Conservation (phyloP, 1,139 yeast genomes). For the Taphrina pruni region DNA sequence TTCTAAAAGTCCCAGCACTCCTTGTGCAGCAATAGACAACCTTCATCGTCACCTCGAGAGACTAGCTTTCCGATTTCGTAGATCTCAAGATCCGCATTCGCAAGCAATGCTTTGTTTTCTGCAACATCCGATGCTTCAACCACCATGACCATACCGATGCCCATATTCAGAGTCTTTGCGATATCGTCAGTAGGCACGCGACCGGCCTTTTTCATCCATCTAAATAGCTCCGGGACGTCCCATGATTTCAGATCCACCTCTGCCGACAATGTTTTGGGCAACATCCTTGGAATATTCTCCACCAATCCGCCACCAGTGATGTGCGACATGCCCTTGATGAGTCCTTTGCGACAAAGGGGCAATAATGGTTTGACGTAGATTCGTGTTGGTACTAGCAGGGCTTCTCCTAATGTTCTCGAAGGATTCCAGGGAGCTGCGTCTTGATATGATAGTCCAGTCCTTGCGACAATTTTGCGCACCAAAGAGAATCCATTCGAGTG, state of each 20-base stretch:
- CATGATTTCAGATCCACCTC: slow-evolving; percentile 76
- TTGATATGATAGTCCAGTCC: slow-evolving; percentile 68
- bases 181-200: slow-evolving; percentile 84
- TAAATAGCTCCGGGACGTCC: slow-evolving; percentile 86
- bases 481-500: slow-evolving; percentile 97
- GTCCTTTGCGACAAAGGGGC: slow-evolving; percentile 69
- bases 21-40: slow-evolving; percentile 44
- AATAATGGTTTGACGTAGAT: slow-evolving; percentile 91
- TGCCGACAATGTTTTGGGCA: slow-evolving; percentile 82
- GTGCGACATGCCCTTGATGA: slow-evolving; percentile 88
- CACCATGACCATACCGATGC: slow-evolving; percentile 95
- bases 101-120: slow-evolving; percentile 61
- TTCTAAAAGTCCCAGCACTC: slow-evolving; percentile 42
- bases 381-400: slow-evolving; percentile 84
- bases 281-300: slow-evolving; percentile 93
- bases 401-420: slow-evolving; percentile 79
- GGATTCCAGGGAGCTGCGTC: slow-evolving; percentile 86
- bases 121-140: slow-evolving; percentile 68
- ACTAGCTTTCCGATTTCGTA: slow-evolving; percentile 77
- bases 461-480: slow-evolving; percentile 91
- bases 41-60: slow-evolving; percentile 48
- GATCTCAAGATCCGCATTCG: slow-evolving; percentile 67
- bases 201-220: slow-evolving; percentile 92
- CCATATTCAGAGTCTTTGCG: slow-evolving; percentile 90
- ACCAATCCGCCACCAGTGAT: slow-evolving; percentile 98